Base-by-base conservation (phyloP, 2,329 filamentous ascomycete genomes). In the Fonsecaea erecta region DNA sequence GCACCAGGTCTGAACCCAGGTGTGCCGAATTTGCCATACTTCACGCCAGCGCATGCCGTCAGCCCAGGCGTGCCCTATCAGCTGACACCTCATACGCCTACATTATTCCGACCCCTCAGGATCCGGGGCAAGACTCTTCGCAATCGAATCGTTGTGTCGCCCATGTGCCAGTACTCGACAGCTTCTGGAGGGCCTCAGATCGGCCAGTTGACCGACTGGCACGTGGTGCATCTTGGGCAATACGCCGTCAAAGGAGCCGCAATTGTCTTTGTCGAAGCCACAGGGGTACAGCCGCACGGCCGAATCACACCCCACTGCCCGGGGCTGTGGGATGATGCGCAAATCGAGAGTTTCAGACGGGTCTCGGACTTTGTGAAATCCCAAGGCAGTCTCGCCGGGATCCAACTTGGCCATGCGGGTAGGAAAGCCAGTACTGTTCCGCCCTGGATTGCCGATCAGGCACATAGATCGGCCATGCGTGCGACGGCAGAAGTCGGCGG, bases 341-440 rank as follows among this genome's bases (percentile, higher is more conserved):
- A 79, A 18, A 76, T 77, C 35, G 73, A 71, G 37, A 69, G 71
- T 9, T 40, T 78, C 56, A 85, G 83, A 74, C 84, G 85, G 64
- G 84, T 94, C 52, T 86, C 88, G 37, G 90, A 96, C 67, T 96
- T 93, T 68, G 86, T 90, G 1, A 92, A 96, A 79, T 87, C 85
- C 28, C 93, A 96, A 77, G 85, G 84, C 74, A 88, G 92, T 73
- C 87, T 90, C 69, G 87, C 91, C 59, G 92, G 86, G 58, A 88
- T 96, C 67, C 93, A 97, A 79, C 83, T 96, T 3, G 91, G 81
- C 1, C 93, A 97, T 73, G 92, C 92, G 0, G 93, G 93, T 5
- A 77, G 85, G 32, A 88, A 88, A 71, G 84, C 85, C 3, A 82
- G 79, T 68, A 86, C 84, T 2, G 81, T 86, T 2, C 83, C 85